phyloP scores from a whole-genome alignment of 495 filamentous ascomycete genomes.

The Tuber indicum region DNA sequence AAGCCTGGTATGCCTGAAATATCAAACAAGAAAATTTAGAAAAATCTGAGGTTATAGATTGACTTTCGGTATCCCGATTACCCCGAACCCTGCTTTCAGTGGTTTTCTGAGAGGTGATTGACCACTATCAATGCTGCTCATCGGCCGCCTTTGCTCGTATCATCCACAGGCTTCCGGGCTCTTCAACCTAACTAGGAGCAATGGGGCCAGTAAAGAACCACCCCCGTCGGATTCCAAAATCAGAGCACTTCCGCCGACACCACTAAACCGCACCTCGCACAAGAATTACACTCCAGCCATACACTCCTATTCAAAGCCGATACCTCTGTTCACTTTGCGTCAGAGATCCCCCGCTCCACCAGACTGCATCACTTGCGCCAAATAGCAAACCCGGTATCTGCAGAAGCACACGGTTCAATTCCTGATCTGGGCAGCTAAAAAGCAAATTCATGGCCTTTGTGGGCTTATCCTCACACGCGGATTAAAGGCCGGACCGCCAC shows the following conservation, averaged over 20 bases:
- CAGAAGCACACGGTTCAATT: not conserved
- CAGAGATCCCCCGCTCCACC: not conserved
- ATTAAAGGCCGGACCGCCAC: not conserved
- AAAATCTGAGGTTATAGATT: no score
- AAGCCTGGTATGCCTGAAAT: no score
- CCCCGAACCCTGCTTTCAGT: no score
- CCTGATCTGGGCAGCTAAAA: not conserved
- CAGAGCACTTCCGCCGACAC: not conserved
- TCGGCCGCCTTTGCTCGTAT: no score
- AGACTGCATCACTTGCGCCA: not conserved
- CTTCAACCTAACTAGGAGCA: no score
- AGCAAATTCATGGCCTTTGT: not conserved
- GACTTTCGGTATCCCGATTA: no score
- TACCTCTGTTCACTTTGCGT: not conserved
- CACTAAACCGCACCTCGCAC: not conserved
- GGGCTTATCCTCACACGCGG: not conserved
- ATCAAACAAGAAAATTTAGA: no score
- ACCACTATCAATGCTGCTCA: no score
- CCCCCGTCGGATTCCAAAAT: not conserved
- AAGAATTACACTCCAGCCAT: not conserved
- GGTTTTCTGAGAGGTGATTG: no score
- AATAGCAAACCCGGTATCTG: not conserved
- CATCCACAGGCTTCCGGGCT: no score
- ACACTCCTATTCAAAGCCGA: not conserved
- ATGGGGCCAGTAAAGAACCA: not conserved